Base-by-base conservation (phyloP, 352 stramenopile species). In the Phytophthora uliginosa region DNA sequence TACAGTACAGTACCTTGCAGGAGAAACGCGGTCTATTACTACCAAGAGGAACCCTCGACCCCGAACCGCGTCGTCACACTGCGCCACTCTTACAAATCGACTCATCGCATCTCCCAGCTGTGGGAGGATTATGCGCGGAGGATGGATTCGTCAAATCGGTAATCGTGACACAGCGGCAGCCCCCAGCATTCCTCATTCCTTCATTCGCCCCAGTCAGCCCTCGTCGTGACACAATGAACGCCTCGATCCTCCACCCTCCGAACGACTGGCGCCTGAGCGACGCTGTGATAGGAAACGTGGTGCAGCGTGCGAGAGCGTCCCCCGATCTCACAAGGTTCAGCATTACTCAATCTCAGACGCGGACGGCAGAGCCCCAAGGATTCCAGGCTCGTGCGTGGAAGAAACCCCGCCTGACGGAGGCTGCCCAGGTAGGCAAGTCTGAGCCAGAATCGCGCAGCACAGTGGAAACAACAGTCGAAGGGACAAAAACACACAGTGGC, bases 161-260 rank as follows among this genome's bases (percentile, higher is more conserved):
- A 53, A 53, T 53, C 47, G 47, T 50, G 42, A 50, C 42, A 50
- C 42, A 50, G 42, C 15, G 7, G 17, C 42, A 50, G 5, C 17
- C 18, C 7, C 40, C 40, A 9, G n/a, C 8, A 28, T 28, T 53
- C 47, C 47, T 13, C 6, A 28, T 53, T 53, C 42, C 18, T 22
- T 28, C 18, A 2, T 7, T 9, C n/a, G 15, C 6, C 7, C 1
- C 7, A 28, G 26, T 24, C 45, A 52, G 45, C 45, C 8, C 45
- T n/a, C n/a, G 20, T 28, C 3, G 26, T n/a, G 20, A 28, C 40
- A 52, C 7, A 18, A 52, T 52, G 45, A 52, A 52, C 45, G 45
- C 45, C 45, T 52, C 45, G n/a, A n/a, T 52, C 45, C 45, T 52
- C 20, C 45, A 52, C 45, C 45, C 45, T 4, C 45, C 45, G 45